These are phyloP conservation scores for Phytophthora hibernalis DNA, from an alignment of 352 stramenopile species.

Conservation along the genomic window DNA sequence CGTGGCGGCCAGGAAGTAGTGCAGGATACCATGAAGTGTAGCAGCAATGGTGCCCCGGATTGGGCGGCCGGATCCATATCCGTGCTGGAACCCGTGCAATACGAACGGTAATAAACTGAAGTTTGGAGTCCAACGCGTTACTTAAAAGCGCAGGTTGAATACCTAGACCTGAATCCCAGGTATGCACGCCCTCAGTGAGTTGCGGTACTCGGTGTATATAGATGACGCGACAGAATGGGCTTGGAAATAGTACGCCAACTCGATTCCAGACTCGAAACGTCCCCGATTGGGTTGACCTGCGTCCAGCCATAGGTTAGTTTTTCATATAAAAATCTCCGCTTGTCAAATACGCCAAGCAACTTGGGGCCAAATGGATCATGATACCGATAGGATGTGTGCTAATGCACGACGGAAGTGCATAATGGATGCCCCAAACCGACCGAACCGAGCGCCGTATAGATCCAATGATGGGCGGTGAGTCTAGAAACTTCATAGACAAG, in stretches of 20 bases:
- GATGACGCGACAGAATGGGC: slow-evolving; percentile 12
- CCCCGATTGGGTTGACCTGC: not conserved
- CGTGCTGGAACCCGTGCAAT: not conserved
- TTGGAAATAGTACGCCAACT: slow-evolving; percentile 20
- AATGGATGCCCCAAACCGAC: too few species aligned
- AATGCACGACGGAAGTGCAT: too few species aligned
- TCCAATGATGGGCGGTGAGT: too few species aligned
- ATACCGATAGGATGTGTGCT: too few species aligned
- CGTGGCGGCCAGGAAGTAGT: slow-evolving; percentile 4
- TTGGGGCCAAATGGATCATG: too few species aligned
- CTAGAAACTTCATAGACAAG: too few species aligned
- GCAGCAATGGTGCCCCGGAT: slow-evolving; percentile 1
- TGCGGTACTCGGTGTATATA: slow-evolving; percentile 9
- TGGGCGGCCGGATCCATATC: not conserved
- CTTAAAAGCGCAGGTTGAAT: not conserved
- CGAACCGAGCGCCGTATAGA: too few species aligned
- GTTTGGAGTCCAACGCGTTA: not conserved
- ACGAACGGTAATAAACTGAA: slow-evolving; percentile 10
- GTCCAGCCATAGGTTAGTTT: slow-evolving; percentile 1
- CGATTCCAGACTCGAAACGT: not conserved
- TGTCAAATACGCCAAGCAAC: too few species aligned
- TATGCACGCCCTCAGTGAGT: slow-evolving; percentile 2
- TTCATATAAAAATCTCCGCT: slow-evolving; percentile 14
- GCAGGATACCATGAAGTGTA: not conserved
- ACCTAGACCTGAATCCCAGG: not conserved